Evolutionary conservation across 257 asterid species (phyloP), one percentile per base, ranked within the genome.

Genomic region (Solanum pennellii): DNA sequence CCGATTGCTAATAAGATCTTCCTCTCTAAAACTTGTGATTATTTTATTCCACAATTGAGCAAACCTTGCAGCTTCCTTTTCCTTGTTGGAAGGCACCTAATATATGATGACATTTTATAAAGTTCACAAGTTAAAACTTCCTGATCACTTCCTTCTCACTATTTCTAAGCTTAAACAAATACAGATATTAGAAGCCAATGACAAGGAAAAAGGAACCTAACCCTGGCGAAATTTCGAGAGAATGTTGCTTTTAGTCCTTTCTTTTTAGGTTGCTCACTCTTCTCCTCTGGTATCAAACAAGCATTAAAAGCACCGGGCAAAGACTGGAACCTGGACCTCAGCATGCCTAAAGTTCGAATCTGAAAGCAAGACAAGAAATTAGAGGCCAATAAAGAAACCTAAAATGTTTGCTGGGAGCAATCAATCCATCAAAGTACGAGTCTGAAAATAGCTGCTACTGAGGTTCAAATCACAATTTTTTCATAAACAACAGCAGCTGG

Each of bases 1-100:
- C 99, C 98, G 94, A 82, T 96, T 86, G 89, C 99, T 96, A 86
- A 97, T 96, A 76, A 97, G 97, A 93, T 97, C 99, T 92, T 97
- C 99, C 92, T 97, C 99, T 88, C 99, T 93, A 92, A 97, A 97
- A 91, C 99, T 97, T 73, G 98, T 92, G 88, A 97, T 93, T 60
- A 97, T 97, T 93, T 95, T 94, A 93, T 97, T 97, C 99, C 99
- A 97, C 92, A 97, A 88, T 91, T 97, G 99, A 90, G 99, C 99
- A 94, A 97, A 97, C 90, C 98, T 94, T 42, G 99, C 99, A 89
- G 99, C 98, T 89, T 91, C 96, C 90, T 94, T 96, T 90, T 95
- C 99, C 88, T 93, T 92, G 72, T 92, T 94, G 89, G 99, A 95
- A 82, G 95, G 97, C 79, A 94, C 94, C 99, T 97, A 91, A 80